Evolutionary conservation across 441 rosid genomes (phyloP).

Genomic region (Erodium texanum): DNA sequence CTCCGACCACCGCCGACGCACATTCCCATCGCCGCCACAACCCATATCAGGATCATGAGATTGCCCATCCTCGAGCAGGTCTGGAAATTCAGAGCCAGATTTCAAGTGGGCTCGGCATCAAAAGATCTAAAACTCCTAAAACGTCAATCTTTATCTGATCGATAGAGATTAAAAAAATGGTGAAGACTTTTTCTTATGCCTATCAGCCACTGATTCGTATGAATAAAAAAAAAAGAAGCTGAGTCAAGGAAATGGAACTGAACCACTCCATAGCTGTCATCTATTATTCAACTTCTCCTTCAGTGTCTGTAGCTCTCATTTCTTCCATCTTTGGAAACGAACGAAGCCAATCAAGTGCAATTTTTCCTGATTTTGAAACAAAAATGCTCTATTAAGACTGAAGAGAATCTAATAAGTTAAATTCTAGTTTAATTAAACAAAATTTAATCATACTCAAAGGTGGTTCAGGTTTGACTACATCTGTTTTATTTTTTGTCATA

Average conservation of each 20-base stretch:
- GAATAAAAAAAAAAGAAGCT: not conserved
- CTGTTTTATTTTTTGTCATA: no score
- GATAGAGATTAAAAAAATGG: not conserved
- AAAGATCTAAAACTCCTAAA: slow-evolving; percentile 32
- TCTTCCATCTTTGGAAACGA: not conserved
- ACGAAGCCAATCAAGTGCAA: no score
- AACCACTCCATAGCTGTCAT: not conserved
- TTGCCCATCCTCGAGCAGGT: slow-evolving; percentile 27
- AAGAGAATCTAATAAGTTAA: no score
- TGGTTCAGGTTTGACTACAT: no score
- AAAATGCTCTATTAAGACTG: no score
- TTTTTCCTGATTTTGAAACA: no score
- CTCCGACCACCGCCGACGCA: slow-evolving; percentile 18
- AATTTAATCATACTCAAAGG: no score
- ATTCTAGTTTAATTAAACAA: no score
- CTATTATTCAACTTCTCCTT: not conserved
- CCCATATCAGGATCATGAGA: slow-evolving; percentile 24
- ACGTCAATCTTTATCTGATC: not conserved
- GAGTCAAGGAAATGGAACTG: not conserved
- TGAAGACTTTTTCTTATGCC: not conserved
- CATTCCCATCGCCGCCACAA: slow-evolving; percentile 21
- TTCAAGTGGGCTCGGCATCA: slow-evolving; percentile 27
- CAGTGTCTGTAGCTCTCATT: no score
- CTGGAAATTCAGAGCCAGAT: slow-evolving; percentile 24
- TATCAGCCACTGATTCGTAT: not conserved